Evolutionary conservation across 208 protist species (phyloP), one percentile per base, ranked within the genome.

Genomic region (Leishmania turanica): DNA sequence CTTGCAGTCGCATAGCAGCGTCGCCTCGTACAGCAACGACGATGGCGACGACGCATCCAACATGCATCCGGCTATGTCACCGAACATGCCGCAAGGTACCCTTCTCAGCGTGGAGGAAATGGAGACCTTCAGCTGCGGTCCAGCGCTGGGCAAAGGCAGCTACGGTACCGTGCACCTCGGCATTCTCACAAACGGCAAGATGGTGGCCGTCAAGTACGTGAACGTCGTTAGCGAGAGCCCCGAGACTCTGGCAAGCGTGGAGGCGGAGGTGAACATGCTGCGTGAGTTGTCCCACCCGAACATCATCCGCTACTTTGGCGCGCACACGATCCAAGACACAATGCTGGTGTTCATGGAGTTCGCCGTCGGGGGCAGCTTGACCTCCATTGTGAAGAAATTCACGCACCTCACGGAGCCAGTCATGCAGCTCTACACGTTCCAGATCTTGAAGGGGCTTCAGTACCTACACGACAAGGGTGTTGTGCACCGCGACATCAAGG

Each of bases 321-420:
- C 90, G 7, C 88, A 91, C 80, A 87, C 89, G 4, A 90, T 88
- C 51, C 75, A 94, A 49, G 87, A 90, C 64, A 90, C 87, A 53
- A 89, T 98, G 83, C 87, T 96, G 73, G 85, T 98, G 56, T 98
- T 98, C 74, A 96, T 98, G 91, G 96, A 98, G 80, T 98, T 96
- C 71, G 92, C 96, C 15, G 88, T 96, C 27, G 94, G 95, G 37
- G 96, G 96, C 15, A 96, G 91, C 54, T 77, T 98, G 37, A 92
- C 90, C 11, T 94, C 90, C 5, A 93, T 97, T 76, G 84, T 93
- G 56, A 88, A 85, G 71, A 95, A 95, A 76, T 96, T 97, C 78
- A 88, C 83, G 19, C 84, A 85, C 69, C 88, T 96, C 17, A 93
- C 89, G 15, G 92, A 96, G 81, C 74, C 87, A 27, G 90, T 97